Evolutionary conservation across 805 yeast species (phyloP).

Genomic region (Saccharomycopsis lassenensis): DNA sequence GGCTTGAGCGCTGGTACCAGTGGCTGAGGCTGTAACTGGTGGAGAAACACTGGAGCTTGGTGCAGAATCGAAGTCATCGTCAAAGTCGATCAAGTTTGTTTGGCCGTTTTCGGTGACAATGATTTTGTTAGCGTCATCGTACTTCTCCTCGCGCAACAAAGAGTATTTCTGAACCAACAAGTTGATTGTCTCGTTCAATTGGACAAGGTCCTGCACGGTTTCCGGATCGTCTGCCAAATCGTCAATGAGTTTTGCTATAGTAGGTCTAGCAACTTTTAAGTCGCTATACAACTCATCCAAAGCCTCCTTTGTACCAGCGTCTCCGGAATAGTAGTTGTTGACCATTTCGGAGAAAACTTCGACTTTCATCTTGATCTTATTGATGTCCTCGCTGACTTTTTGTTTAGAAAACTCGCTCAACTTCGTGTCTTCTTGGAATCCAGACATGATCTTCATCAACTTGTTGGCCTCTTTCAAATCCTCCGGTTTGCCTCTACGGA

Average conservation of each 20-base stretch:
- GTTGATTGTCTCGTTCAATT: constrained; percentile 67
- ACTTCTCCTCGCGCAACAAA: constrained; percentile 53
- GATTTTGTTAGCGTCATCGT: constrained; percentile 38
- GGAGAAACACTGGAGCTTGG: constrained; percentile 10
- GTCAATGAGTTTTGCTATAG: constrained; percentile 74
- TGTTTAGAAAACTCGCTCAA: constrained; percentile 59
- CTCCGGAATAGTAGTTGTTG: constrained; percentile 19
- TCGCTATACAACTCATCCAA: constrained; percentile 66
- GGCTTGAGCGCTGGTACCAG: constrained; percentile 19
- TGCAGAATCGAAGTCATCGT: constrained; percentile 33
- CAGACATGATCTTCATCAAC: constrained; percentile 96
- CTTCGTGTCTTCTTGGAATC: constrained; percentile 74
- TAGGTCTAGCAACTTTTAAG: constrained; percentile 77
- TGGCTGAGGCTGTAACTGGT: constrained; percentile 19
- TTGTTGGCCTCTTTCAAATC: constrained; percentile 95
- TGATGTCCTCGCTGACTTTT: constrained; percentile 73
- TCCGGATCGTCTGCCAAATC: constrained; percentile 54
- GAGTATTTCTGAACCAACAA: constrained; percentile 56
- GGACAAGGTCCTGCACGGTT: constrained; percentile 52
- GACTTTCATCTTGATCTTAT: constrained; percentile 73
- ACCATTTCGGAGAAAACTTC: constrained; percentile 81
- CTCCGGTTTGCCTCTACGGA: constrained; percentile 90
- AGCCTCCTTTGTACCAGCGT: constrained; percentile 51
- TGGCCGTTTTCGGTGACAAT: constrained; percentile 32
- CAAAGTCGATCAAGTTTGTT: constrained; percentile 64